These are phyloP conservation scores for Aspergillus olivimuriae DNA, from an alignment of 495 filamentous ascomycete species.

Conservation along the genomic window DNA sequence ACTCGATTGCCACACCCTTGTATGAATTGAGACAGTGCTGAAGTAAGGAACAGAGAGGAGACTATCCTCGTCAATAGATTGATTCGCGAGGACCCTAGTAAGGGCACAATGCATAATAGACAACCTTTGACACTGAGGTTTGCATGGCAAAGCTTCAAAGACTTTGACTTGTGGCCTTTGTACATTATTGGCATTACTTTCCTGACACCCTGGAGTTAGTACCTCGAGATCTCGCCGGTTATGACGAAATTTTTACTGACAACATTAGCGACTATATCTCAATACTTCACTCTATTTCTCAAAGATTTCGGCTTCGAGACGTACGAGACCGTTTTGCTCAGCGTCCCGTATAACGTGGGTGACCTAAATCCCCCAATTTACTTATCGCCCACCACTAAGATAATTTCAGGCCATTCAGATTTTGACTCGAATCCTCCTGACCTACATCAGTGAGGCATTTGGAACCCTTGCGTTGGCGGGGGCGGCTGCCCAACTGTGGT, in stretches of 20 bases:
- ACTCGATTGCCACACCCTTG: background rate
- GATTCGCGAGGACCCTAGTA: slow-evolving; percentile 66
- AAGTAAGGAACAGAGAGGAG: slow-evolving; percentile 22
- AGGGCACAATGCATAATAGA: slow-evolving; percentile 58
- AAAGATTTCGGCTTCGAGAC: slow-evolving; percentile 55
- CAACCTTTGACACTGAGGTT: slow-evolving; percentile 42
- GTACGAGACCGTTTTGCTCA: slow-evolving; percentile 59
- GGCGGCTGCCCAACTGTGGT: slow-evolving; percentile 45
- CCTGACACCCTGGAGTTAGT: slow-evolving; percentile 41
- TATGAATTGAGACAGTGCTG: background rate
- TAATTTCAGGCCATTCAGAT: slow-evolving; percentile 29
- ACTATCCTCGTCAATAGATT: slow-evolving; percentile 69
- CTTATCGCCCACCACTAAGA: background rate
- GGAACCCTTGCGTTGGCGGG: slow-evolving; percentile 44
- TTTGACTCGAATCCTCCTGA: slow-evolving; percentile 37
- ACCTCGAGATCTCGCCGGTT: background rate
- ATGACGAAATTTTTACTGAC: background rate
- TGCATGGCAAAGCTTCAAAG: slow-evolving; percentile 44
- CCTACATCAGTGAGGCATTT: slow-evolving; percentile 44
- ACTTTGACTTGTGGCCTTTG: slow-evolving; percentile 50
- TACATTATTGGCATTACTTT: slow-evolving; percentile 48
- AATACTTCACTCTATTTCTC: slow-evolving; percentile 60
- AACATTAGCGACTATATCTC: slow-evolving; percentile 23
- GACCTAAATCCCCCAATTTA: too few species aligned
- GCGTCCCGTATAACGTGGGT: slow-evolving; percentile 41